Base-by-base conservation (phyloP, 805 yeast species). In the Monosporozyma solicola region DNA sequence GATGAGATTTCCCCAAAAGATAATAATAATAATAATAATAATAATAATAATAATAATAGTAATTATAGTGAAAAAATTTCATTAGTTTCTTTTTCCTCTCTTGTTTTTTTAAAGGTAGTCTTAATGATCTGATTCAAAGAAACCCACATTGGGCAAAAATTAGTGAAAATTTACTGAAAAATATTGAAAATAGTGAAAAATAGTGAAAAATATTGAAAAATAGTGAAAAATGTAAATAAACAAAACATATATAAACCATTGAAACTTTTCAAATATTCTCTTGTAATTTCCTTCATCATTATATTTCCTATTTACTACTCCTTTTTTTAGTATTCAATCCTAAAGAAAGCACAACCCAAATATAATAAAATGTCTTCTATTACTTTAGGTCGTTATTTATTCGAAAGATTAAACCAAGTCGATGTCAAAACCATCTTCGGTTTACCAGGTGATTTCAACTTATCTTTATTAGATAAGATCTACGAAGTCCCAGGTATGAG, bases 391-490 rank as follows among this genome's bases (percentile, higher is more conserved):
- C 79, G 81, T 60, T 87, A 84, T 66, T 72, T 87, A 55, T 87
- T 87, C 66, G 89, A 85, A 73, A 79, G 95, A 74, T 74, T 87
- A 60, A 79, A 76, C 70, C 92, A 87, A 69, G 78, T 85, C 51
- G 79, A 80, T 54, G 82, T 85, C 58, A 76, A 79, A 61, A 83
- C 91, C 62, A 75, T 85, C 65, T 85, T 85, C 64, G 92, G 92
- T 64, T 79, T 85, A 53, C 92, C 92, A 55, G 91, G 91, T 63
- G 92, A 85, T 71, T 85, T 84, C 80, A 85, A 85, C 76, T 75
- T 84, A 67, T 73, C 87, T 20, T 72, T 85, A 51, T 73, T 85
- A 57, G 91, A 85, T 66, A 82, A 85, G 66, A 76, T 85, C 63
- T 82, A 84, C 68, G 87, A 83, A 63, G 87, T 84, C 50, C 82